phyloP scores from a whole-genome alignment of 192 early-diverging fungal genomes.

The Spinellus fusiger region DNA sequence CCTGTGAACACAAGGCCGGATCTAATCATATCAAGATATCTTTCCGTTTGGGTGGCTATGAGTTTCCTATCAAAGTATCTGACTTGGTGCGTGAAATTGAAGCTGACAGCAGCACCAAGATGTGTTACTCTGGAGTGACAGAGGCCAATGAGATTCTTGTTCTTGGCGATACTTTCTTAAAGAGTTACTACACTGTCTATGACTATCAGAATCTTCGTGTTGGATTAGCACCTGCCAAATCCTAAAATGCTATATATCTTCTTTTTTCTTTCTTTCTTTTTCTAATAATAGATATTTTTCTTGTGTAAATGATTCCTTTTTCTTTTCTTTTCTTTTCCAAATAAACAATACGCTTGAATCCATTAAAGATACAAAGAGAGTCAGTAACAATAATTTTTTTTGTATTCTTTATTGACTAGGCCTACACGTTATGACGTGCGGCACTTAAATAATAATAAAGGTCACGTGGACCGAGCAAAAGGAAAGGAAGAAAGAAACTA shows the following conservation, averaged over 20 bases:
- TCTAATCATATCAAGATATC: neutral
- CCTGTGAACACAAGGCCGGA: conserved; percentile 14
- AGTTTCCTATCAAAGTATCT: conserved; percentile 20
- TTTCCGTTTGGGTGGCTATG: conserved; percentile 18
- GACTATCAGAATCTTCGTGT: conserved; percentile 32
- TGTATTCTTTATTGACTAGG: too few species aligned
- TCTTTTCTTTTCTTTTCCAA: neutral
- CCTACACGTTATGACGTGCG: too few species aligned
- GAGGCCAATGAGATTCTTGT: conserved; percentile 4
- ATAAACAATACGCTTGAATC: too few species aligned
- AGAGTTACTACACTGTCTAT: conserved; percentile 43
- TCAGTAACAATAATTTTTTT: too few species aligned
- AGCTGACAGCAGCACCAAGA: neutral
- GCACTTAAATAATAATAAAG: too few species aligned
- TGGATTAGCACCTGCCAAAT: conserved; percentile 33
- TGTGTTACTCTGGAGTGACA: conserved; percentile 26
- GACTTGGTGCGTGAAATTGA: conserved; percentile 26
- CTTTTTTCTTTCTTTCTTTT: neutral
- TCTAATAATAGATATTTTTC: neutral
- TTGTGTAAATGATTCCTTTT: neutral
- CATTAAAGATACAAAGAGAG: too few species aligned
- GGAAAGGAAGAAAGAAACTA: too few species aligned
- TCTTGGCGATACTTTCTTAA: conserved; percentile 43
- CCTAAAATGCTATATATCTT: neutral
- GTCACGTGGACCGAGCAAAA: too few species aligned